phyloP scores from a whole-genome alignment of 176 grass and related monocot species.

The Bolboschoenus planiculmis region DNA sequence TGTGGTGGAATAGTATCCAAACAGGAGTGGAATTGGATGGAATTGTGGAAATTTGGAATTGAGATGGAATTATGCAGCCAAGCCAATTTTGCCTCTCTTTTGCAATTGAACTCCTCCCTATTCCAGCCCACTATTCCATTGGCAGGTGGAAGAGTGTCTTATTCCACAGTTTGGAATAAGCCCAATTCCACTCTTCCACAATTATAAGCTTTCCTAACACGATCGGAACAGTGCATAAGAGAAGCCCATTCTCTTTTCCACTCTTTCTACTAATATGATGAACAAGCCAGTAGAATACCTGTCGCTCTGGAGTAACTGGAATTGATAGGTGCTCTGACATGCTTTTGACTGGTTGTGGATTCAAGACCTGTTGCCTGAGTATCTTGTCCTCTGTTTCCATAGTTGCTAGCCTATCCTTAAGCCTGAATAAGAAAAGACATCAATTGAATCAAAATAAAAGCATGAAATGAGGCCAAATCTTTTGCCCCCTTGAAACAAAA shows the following conservation, averaged over 20 bases:
- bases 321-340: conserved; percentile 97
- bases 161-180: neutral
- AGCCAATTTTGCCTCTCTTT: too few species aligned
- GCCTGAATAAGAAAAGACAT: conserved; percentile 40
- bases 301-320: conserved; percentile 64
- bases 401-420: conserved; percentile 79
- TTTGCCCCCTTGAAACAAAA: neutral
- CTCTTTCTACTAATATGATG: neutral
- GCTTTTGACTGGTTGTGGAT: conserved; percentile 57
- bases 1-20: neutral
- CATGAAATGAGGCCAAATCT: neutral
- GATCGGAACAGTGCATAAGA: neutral
- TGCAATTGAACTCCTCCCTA: too few species aligned
- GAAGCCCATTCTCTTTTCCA: too few species aligned
- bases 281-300: conserved; percentile 8
- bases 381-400: conserved; percentile 90
- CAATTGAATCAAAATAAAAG: neutral
- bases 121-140: neutral
- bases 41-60: neutral
- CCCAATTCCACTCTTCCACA: neutral
- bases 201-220: neutral
- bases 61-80: neutral
- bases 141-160: neutral
- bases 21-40: neutral
- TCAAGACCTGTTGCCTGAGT: conserved; percentile 62